Evolutionary conservation across 2,329 filamentous ascomycete species (phyloP).

Genomic region (Alternaria triticina): DNA sequence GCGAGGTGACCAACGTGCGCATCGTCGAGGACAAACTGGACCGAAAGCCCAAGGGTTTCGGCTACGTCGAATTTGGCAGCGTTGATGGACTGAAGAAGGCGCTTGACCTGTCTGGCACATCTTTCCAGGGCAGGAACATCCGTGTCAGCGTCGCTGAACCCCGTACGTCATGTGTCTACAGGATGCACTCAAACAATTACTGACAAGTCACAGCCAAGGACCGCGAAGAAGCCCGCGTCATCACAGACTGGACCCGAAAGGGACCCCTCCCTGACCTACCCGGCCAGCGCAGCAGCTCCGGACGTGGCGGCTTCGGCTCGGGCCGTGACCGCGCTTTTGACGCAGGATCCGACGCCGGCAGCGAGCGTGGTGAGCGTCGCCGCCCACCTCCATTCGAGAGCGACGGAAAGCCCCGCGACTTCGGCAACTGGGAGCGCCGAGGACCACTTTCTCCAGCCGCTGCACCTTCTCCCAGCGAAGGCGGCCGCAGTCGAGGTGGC

Average conservation of each 20-base stretch:
- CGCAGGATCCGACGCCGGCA: conserved; percentile 56
- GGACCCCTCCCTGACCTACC: conserved; percentile 83
- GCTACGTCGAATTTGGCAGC: conserved; percentile 91
- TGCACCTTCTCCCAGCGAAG: conserved; percentile 58
- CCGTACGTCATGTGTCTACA: conserved; percentile 67
- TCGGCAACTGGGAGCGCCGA: conserved; percentile 92
- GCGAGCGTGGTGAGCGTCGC: conserved; percentile 72
- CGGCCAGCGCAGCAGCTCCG: conserved; percentile 61
- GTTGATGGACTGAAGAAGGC: conserved; percentile 92
- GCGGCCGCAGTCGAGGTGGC: conserved; percentile 65
- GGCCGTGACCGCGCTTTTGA: conserved; percentile 58
- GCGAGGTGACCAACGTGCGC: conserved; percentile 86
- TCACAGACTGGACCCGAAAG: conserved; percentile 91
- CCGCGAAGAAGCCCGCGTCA: conserved; percentile 78
- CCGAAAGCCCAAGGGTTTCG: conserved; percentile 94
- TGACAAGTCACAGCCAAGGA: conserved; percentile 74
- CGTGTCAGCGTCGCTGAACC: conserved; percentile 96
- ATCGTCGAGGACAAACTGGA: conserved; percentile 97
- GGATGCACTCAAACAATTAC: conserved; percentile 1
- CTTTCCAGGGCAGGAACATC: conserved; percentile 87
- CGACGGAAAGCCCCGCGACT: conserved; percentile 80
- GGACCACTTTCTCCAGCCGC: conserved; percentile 81
- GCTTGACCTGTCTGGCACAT: conserved; percentile 78
- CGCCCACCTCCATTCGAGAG: conserved; percentile 68
- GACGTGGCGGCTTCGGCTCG: conserved; percentile 51